Conservation (phyloP, 192 early-diverging fungal species). For the Coemansia sp. region DNA sequence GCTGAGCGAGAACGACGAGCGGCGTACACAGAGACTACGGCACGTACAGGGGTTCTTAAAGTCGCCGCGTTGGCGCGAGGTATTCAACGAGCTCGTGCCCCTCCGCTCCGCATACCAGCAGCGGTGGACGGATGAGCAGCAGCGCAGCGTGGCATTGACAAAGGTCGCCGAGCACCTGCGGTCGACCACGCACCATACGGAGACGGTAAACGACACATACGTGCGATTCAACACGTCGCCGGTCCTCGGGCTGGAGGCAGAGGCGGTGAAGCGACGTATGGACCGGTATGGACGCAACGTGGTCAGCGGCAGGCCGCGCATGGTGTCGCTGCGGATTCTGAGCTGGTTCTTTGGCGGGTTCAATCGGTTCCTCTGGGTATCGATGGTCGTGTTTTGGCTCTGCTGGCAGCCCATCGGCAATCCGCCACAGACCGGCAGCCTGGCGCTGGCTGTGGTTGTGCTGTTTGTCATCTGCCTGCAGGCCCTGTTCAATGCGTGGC, state of each 20-base stretch:
- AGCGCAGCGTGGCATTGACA: constrained; percentile 15
- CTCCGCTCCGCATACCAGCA: constrained; percentile 35
- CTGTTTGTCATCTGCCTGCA: constrained; percentile 65
- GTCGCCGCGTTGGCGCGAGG: constrained; percentile 22
- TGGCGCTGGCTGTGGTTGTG: constrained; percentile 60
- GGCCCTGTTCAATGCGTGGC: constrained; percentile 66
- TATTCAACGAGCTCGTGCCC: constrained; percentile 32
- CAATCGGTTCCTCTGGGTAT: constrained; percentile 66
- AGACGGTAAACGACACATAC: constrained; percentile 13
- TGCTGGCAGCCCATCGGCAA: constrained; percentile 63
- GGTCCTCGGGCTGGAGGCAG: constrained; percentile 14
- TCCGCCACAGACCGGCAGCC: constrained; percentile 55
- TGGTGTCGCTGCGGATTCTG: neutral
- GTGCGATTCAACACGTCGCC: constrained; percentile 25
- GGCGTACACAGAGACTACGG: neutral
- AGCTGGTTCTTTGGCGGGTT: constrained; percentile 67
- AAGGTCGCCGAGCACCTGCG: constrained; percentile 32
- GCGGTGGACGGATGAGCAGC: constrained; percentile 23
- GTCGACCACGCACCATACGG: constrained; percentile 15
- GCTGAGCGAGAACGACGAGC: constrained; percentile 19
- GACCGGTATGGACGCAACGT: constrained; percentile 19
- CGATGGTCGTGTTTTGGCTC: constrained; percentile 61
- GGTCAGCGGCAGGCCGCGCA: constrained; percentile 6
- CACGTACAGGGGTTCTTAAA: constrained; percentile 1
- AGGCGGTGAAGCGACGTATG: constrained; percentile 12